Evolutionary conservation across 352 stramenopile genomes (phyloP).

Genomic region (Stramenopiles sp.): DNA sequence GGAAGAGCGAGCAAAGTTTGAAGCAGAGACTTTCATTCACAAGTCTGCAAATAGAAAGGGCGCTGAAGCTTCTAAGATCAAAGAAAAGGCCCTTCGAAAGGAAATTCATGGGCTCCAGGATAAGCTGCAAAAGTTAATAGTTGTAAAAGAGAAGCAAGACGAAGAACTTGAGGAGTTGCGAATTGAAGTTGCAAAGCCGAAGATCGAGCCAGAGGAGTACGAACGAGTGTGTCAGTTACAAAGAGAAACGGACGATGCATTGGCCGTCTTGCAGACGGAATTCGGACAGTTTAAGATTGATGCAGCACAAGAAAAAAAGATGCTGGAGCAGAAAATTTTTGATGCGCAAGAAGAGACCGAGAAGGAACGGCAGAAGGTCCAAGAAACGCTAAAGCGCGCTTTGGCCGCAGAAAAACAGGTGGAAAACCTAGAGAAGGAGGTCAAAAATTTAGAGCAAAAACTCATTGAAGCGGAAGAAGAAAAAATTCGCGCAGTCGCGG

Average conservation of each 20-base stretch:
- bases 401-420: background rate
- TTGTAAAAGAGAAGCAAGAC: background rate
- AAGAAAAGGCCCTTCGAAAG: background rate
- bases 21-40: background rate
- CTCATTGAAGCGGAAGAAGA: background rate
- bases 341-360: background rate
- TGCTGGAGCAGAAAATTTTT: background rate
- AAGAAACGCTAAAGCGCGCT: background rate
- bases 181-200: slow-evolving; percentile 1
- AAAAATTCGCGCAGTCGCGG: background rate
- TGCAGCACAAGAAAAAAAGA: background rate
- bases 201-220: background rate
- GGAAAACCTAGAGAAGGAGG: background rate
- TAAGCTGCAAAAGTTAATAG: background rate
- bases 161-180: background rate
- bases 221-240: background rate
- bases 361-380: background rate
- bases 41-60: background rate
- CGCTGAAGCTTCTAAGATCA: background rate
- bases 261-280: background rate
- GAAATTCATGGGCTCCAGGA: background rate
- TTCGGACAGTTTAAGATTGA: background rate
- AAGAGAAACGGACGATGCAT: background rate
- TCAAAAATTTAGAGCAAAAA: background rate
- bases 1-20: slow-evolving; percentile 1